These are phyloP conservation scores for Alternaria brassicicola DNA, from an alignment of 2,329 filamentous ascomycete species.

Conservation along the genomic window DNA sequence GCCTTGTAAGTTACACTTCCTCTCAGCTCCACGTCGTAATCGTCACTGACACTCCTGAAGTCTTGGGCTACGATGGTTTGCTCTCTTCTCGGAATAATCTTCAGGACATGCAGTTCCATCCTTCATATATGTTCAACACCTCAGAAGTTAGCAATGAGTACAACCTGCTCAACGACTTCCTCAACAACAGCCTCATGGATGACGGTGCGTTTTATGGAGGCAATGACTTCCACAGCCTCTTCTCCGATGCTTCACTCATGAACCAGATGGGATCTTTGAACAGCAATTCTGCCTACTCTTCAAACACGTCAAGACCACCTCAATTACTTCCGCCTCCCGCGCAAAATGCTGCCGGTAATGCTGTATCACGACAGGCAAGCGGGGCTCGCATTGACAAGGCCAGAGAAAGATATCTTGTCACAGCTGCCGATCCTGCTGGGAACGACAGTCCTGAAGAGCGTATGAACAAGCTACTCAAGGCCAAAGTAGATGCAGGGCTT, in stretches of 20 bases:
- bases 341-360: conserved; percentile 56
- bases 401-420: conserved; percentile 90
- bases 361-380: conserved; percentile 66
- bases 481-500: conserved; percentile 94
- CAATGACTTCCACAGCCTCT: conserved; percentile 58
- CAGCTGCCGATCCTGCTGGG: conserved; percentile 91
- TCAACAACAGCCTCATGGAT: conserved; percentile 89
- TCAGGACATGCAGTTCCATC: conserved; percentile 92
- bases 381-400: conserved; percentile 71
- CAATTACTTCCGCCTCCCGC: conserved; percentile 51
- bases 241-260: conserved; percentile 63
- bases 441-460: conserved; percentile 85
- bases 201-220: conserved; percentile 57
- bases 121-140: conserved; percentile 92
- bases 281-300: conserved; percentile 38
- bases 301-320: conserved; percentile 56
- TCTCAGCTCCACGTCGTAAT: conserved; percentile 26
- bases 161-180: conserved; percentile 93
- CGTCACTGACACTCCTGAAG: conserved; percentile 55
- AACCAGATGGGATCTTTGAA: conserved; percentile 51
- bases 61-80: conserved; percentile 85
- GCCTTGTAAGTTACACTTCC: conserved; percentile 69
- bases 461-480: conserved; percentile 91
- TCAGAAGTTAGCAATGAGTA: conserved; percentile 97
- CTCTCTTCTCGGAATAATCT: conserved; percentile 78